phyloP scores from a whole-genome alignment of 2,329 filamentous ascomycete species.

The Fusarium equiseti region DNA sequence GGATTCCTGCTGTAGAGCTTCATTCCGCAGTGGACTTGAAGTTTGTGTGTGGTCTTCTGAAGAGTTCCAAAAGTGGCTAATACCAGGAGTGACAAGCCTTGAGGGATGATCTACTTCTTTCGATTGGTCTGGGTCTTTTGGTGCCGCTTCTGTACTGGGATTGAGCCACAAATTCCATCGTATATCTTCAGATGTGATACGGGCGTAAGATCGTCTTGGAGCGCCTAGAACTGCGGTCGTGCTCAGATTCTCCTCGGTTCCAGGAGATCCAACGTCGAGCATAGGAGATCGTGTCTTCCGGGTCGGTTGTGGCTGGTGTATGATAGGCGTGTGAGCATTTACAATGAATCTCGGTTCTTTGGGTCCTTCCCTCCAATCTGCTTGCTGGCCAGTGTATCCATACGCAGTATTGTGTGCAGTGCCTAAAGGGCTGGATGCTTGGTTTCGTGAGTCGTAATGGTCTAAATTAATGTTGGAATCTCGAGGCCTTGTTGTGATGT shows the following conservation, averaged over 20 bases:
- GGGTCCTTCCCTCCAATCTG: neutral
- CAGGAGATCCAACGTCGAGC: constrained; percentile 31
- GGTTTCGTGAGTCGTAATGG: neutral
- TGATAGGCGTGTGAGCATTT: constrained; percentile 24
- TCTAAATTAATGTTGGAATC: no score
- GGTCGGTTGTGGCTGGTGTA: constrained; percentile 48
- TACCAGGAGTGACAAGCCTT: constrained; percentile 29
- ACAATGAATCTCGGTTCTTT: constrained; percentile 35
- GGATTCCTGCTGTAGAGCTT: neutral
- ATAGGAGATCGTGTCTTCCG: constrained; percentile 16
- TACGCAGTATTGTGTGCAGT: neutral
- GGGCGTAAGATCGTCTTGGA: neutral
- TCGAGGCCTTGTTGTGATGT: neutral
- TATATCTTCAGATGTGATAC: constrained; percentile 32
- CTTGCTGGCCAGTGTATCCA: neutral
- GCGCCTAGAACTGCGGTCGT: constrained; percentile 27
- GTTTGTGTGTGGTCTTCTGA: constrained; percentile 19
- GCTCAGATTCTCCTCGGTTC: constrained; percentile 27
- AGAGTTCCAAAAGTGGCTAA: constrained; percentile 27
- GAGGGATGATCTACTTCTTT: neutral
- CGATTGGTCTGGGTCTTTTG: neutral
- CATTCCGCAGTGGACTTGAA: neutral
- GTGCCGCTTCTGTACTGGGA: neutral
- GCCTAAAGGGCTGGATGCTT: neutral
- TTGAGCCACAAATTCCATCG: constrained; percentile 44